These are phyloP conservation scores for Pythium grandisporangium DNA, from an alignment of 352 stramenopile genomes.

Conservation along the genomic window DNA sequence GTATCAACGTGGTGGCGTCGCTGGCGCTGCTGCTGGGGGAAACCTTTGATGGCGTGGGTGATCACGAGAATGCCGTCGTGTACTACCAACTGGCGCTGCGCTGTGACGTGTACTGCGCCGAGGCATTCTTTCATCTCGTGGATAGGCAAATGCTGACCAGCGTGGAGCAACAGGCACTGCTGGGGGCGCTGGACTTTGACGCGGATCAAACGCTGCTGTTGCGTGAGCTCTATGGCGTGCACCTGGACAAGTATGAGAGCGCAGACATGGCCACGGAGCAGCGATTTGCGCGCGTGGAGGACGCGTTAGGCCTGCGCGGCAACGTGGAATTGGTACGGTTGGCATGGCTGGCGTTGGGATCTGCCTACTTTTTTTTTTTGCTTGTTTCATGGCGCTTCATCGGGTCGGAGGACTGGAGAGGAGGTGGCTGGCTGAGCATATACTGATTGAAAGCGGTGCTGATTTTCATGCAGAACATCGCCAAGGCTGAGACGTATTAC, in stretches of 20 bases:
- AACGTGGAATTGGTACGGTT: constrained; percentile 62
- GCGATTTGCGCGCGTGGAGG: constrained; percentile 56
- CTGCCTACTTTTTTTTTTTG: neutral
- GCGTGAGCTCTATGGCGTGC: constrained; percentile 48
- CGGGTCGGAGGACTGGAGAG: too few species aligned
- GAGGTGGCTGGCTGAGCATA: too few species aligned
- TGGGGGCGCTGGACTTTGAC: constrained; percentile 63
- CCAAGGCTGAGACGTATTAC: constrained; percentile 73
- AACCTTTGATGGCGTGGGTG: constrained; percentile 75
- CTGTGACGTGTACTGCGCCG: constrained; percentile 69
- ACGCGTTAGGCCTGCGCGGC: constrained; percentile 32
- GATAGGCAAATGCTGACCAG: constrained; percentile 81
- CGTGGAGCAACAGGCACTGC: constrained; percentile 53
- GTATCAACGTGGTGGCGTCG: constrained; percentile 72
- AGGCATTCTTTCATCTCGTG: constrained; percentile 78
- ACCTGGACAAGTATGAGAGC: constrained; percentile 73
- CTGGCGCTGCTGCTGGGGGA: constrained; percentile 76
- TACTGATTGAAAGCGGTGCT: too few species aligned
- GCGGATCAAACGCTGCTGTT: constrained; percentile 49
- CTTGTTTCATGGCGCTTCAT: neutral
- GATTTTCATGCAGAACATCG: constrained; percentile 37
- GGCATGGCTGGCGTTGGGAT: neutral
- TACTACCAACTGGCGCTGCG: constrained; percentile 72
- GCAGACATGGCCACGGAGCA: constrained; percentile 31
- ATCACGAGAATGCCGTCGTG: constrained; percentile 65